Conservation (phyloP, 2,329 filamentous ascomycete genomes). For the Orbilia javanica region DNA sequence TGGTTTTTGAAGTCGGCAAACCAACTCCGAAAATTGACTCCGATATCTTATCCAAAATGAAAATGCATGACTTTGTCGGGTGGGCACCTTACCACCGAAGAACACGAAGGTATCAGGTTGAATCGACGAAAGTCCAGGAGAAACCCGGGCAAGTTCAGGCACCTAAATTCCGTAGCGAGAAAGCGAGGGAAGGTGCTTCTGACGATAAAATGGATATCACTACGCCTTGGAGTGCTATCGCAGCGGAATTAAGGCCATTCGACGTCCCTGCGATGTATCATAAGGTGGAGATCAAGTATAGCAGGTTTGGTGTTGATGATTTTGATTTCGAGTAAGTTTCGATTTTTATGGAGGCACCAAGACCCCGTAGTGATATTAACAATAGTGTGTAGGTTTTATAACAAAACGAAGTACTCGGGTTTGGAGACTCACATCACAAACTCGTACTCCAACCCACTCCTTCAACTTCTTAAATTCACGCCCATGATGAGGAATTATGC, state of each 20-base stretch:
- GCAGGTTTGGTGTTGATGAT: constrained; percentile 98
- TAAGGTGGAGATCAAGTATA: constrained; percentile 98
- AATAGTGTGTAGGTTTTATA: constrained; percentile 76
- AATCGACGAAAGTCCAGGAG: constrained; percentile 77
- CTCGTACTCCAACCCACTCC: constrained; percentile 91
- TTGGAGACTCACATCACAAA: constrained; percentile 97
- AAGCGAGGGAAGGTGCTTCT: constrained; percentile 74
- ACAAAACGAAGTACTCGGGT: constrained; percentile 90
- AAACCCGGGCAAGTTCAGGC: constrained; percentile 75
- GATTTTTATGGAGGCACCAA: neutral
- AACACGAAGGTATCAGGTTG: constrained; percentile 82
- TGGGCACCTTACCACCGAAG: constrained; percentile 83
- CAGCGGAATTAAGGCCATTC: constrained; percentile 64
- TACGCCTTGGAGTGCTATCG: constrained; percentile 78
- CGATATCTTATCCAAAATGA: constrained; percentile 76
- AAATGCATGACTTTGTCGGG: constrained; percentile 78
- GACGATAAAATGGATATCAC: constrained; percentile 67
- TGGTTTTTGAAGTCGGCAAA: constrained; percentile 86
- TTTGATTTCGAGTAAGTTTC: constrained; percentile 88
- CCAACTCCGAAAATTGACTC: constrained; percentile 80
- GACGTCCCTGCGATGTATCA: constrained; percentile 91
- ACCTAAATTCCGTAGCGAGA: constrained; percentile 95
- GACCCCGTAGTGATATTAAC: neutral
- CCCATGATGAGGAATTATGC: constrained; percentile 88
- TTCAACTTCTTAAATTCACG: constrained; percentile 92